Percentiles rank a stretch among this genome's conserved stretches.
These are phyloP conservation scores for Cystobasidium onofrii DNA, from an alignment of 768 basidiomycete species.

Conservation along the genomic window DNA sequence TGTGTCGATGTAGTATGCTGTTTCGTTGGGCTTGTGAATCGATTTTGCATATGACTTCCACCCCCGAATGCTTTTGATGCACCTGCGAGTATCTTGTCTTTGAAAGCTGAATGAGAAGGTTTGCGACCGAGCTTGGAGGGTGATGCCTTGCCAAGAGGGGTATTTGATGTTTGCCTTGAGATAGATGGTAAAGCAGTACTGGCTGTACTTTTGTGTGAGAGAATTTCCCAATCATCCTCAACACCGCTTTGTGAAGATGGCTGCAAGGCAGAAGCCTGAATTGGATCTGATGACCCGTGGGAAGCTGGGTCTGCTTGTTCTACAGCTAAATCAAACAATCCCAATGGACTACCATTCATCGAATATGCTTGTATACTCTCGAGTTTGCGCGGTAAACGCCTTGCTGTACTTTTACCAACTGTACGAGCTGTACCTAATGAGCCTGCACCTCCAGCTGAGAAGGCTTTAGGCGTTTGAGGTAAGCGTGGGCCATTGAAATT, in stretches of 20 bases:
- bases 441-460: background rate
- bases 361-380: constrained; percentile 35
- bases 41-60: background rate
- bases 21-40: background rate
- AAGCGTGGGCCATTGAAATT: background rate
- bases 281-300: background rate
- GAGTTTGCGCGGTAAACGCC: constrained; percentile 15
- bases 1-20: background rate
- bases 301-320: background rate
- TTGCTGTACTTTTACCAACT: constrained; percentile 16
- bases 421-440: constrained; percentile 3
- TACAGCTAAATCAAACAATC: constrained; percentile 17
- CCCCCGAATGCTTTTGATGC: background rate
- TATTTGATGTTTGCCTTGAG: background rate
- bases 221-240: constrained; percentile 16
- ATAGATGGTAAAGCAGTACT: background rate
- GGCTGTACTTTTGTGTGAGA: background rate
- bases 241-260: background rate
- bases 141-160: background rate
- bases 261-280: background rate
- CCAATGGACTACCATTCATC: constrained; percentile 32
- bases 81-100: background rate
- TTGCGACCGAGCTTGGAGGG: background rate
- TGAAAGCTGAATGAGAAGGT: constrained; percentile 6
- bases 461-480: constrained; percentile 20